Conservation (phyloP, 352 stramenopile genomes). For the Phytophthora nicotianae region DNA sequence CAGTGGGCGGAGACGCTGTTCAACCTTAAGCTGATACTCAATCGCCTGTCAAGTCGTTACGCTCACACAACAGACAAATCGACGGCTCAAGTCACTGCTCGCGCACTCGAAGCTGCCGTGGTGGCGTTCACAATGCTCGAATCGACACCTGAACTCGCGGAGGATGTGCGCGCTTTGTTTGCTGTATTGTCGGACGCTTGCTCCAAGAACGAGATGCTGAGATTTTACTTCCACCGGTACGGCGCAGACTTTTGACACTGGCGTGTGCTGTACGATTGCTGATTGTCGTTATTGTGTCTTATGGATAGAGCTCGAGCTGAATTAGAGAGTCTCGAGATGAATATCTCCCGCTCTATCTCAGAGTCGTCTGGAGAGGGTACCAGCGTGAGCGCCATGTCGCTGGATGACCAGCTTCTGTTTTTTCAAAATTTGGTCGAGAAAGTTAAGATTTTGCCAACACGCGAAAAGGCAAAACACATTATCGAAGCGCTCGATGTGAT, state of each 20-base stretch:
- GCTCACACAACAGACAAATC: constrained; percentile 13
- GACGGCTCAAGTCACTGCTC: constrained; percentile 22
- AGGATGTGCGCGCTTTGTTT: constrained; percentile 24
- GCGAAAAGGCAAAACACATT: constrained; percentile 6
- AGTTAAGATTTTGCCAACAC: constrained; percentile 2
- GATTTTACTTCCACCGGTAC: constrained; percentile 30
- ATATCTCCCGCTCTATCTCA: not conserved
- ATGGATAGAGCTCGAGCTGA: constrained; percentile 22
- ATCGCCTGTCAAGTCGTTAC: constrained; percentile 16
- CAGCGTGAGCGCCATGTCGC: not conserved
- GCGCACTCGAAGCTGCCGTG: constrained; percentile 22
- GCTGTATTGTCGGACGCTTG: constrained; percentile 28
- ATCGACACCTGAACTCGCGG: constrained; percentile 9
- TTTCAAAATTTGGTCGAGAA: not conserved
- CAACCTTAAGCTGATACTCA: constrained; percentile 22
- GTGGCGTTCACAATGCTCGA: constrained; percentile 13
- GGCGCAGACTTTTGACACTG: not conserved
- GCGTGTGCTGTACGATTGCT: not conserved
- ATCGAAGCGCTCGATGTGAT: constrained; percentile 17
- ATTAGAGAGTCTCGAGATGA: constrained; percentile 33
- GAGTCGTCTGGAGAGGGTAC: not conserved
- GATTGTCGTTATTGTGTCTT: not conserved
- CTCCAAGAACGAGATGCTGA: constrained; percentile 31
- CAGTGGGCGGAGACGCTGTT: constrained; percentile 19
- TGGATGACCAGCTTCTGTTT: constrained; percentile 5